Conservation (phyloP, 805 yeast genomes). For the Saccharomycopsis capsularis region DNA sequence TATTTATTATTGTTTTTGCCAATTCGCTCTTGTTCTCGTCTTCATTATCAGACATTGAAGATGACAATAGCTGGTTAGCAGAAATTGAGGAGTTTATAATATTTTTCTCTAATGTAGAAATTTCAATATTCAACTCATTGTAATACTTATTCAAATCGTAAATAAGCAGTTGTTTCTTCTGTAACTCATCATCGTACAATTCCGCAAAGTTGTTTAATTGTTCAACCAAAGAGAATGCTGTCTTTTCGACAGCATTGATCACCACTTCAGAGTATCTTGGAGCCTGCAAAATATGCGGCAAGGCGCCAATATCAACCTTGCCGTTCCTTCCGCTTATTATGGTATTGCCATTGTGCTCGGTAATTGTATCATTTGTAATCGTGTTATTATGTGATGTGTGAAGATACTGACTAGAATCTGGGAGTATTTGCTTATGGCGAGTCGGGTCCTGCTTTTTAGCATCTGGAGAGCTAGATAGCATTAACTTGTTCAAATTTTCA, state of each 20-base stretch:
- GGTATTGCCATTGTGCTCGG: neutral
- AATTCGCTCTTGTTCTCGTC: neutral
- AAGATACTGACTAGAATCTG: too few species aligned
- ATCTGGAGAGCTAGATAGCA: neutral
- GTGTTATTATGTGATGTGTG: too few species aligned
- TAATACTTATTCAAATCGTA: slow-evolving; percentile 18
- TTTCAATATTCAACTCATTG: slow-evolving; percentile 16
- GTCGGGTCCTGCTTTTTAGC: neutral
- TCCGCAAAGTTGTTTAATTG: slow-evolving; percentile 40
- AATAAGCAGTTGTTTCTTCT: slow-evolving; percentile 39
- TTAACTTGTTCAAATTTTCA: slow-evolving; percentile 18
- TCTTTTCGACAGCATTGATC: slow-evolving; percentile 43
- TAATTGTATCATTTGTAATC: neutral
- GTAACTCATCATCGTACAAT: slow-evolving; percentile 50
- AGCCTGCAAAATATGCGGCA: slow-evolving; percentile 8
- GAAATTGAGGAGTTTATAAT: slow-evolving; percentile 11
- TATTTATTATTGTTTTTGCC: slow-evolving; percentile 9
- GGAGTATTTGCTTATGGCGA: too few species aligned
- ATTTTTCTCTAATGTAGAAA: slow-evolving; percentile 15
- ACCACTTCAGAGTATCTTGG: slow-evolving; percentile 46
- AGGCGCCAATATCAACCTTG: neutral
- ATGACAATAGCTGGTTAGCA: slow-evolving; percentile 2
- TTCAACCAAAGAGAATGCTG: slow-evolving; percentile 44
- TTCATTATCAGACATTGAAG: neutral
- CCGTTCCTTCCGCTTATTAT: neutral